Evolutionary conservation across 139 green algal genomes (phyloP).

Genomic region (Choricystis sp.): DNA sequence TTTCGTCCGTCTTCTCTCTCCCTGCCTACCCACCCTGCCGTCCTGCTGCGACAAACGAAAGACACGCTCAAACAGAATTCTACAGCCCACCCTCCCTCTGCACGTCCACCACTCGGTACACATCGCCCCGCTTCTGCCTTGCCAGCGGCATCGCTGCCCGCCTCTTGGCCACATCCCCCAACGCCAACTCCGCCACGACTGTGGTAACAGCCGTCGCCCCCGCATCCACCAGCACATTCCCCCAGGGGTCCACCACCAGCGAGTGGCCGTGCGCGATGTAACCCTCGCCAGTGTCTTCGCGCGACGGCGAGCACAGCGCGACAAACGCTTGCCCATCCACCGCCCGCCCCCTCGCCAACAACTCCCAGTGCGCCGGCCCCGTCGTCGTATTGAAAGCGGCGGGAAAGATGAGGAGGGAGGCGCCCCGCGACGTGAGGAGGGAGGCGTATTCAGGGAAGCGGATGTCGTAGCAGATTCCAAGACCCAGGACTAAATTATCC

Average conservation of each 20-base stretch:
- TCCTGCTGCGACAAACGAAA: background rate
- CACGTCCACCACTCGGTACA: conserved; percentile 59
- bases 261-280: conserved; percentile 62
- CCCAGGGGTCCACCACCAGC: conserved; percentile 63
- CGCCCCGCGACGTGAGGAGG: conserved; percentile 60
- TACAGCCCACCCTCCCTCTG: conserved; percentile 13
- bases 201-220: conserved; percentile 23
- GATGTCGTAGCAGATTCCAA: conserved; percentile 98
- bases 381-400: conserved; percentile 30
- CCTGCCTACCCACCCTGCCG: background rate
- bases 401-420: conserved; percentile 78
- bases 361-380: conserved; percentile 88
- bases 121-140: conserved; percentile 57
- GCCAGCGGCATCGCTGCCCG: conserved; percentile 56
- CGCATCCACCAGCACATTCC: conserved; percentile 36
- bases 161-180: conserved; percentile 31
- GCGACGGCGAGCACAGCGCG: conserved; percentile 71
- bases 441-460: conserved; percentile 87
- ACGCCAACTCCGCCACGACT: conserved; percentile 50
- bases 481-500: conserved; percentile 29
- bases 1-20: background rate
- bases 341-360: conserved; percentile 70
- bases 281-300: conserved; percentile 17
- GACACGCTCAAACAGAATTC: background rate
- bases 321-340: conserved; percentile 94